A percentile compares a stretch with the other conserved stretches of the same genome.
Evolutionary conservation across 1,139 yeast genomes (phyloP).

Genomic region (Magnusiomyces tetraspermus): DNA sequence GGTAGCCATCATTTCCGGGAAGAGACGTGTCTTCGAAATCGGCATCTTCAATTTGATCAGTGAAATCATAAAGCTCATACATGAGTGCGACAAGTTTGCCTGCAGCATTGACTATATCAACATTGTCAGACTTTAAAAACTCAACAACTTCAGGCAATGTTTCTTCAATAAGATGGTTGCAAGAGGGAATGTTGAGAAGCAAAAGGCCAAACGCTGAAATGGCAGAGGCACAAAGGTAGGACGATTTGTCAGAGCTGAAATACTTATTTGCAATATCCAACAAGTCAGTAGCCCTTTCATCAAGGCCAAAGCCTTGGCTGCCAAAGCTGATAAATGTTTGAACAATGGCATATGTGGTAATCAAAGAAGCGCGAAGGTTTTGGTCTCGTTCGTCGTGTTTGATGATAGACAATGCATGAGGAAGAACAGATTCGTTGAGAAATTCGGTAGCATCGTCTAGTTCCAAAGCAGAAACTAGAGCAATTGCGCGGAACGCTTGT

Average conservation of each 20-base stretch:
- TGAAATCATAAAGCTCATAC: constrained; percentile 50
- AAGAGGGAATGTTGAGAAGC: constrained; percentile 10
- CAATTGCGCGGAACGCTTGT: constrained; percentile 27
- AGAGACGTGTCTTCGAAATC: constrained; percentile 35
- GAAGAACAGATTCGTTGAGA: constrained; percentile 17
- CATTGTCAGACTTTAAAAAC: constrained; percentile 23
- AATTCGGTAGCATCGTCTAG: constrained; percentile 24
- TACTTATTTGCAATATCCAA: constrained; percentile 28
- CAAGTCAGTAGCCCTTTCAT: constrained; percentile 22
- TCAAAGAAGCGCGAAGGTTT: constrained; percentile 21
- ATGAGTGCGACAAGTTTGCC: constrained; percentile 54
- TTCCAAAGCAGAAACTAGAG: constrained; percentile 24
- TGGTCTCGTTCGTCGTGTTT: constrained; percentile 16
- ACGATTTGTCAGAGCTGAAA: constrained; percentile 20
- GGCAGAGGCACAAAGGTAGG: constrained; percentile 26
- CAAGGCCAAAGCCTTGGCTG: constrained; percentile 32
- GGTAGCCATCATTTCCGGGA: constrained; percentile 17
- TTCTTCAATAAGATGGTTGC: constrained; percentile 26
- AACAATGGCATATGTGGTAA: constrained; percentile 26
- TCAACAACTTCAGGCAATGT: constrained; percentile 25
- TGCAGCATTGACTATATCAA: constrained; percentile 36
- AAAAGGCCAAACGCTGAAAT: constrained; percentile 30
- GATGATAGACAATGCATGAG: constrained; percentile 17
- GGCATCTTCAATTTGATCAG: constrained; percentile 30
- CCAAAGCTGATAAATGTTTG: constrained; percentile 29